Conservation (phyloP, 371 early-diverging fungal species). For the Mucor indicus region DNA sequence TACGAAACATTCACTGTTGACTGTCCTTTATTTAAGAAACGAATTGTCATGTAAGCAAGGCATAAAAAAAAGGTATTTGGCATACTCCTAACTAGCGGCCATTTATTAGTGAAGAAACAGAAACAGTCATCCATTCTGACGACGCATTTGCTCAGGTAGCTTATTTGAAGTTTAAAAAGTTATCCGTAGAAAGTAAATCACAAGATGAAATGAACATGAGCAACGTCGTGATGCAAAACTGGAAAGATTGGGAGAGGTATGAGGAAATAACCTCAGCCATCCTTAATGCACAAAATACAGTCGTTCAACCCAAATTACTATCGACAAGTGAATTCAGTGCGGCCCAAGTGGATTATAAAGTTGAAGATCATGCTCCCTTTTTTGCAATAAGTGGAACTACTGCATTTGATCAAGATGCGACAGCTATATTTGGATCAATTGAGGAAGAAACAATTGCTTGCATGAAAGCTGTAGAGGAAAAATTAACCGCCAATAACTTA, state of each 20-base stretch:
- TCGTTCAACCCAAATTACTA: background rate
- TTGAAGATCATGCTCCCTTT: background rate
- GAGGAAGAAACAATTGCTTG: slow-evolving; percentile 42
- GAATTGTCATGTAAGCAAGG: slow-evolving; percentile 60
- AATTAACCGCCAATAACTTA: slow-evolving; percentile 8
- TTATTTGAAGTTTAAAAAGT: slow-evolving; percentile 65
- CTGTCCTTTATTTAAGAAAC: slow-evolving; percentile 92
- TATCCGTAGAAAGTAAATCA: slow-evolving; percentile 59
- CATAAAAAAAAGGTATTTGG: background rate
- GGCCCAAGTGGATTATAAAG: too few species aligned
- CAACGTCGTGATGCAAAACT: slow-evolving; percentile 5
- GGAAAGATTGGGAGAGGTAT: slow-evolving; percentile 20
- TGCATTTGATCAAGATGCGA: slow-evolving; percentile 20
- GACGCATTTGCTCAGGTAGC: slow-evolving; percentile 85
- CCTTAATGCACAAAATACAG: background rate
- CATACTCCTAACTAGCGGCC: background rate
- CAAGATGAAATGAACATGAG: slow-evolving; percentile 25
- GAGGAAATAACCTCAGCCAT: slow-evolving; percentile 9
- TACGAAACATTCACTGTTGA: slow-evolving; percentile 98
- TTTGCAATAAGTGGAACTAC: slow-evolving; percentile 39
- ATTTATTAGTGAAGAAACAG: slow-evolving; percentile 59
- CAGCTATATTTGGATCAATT: slow-evolving; percentile 12
- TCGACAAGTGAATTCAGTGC: background rate
- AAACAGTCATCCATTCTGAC: slow-evolving; percentile 74
- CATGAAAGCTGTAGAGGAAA: slow-evolving; percentile 29